phyloP scores from a whole-genome alignment of 192 early-diverging fungal species.

The Funneliformis mosseae region DNA sequence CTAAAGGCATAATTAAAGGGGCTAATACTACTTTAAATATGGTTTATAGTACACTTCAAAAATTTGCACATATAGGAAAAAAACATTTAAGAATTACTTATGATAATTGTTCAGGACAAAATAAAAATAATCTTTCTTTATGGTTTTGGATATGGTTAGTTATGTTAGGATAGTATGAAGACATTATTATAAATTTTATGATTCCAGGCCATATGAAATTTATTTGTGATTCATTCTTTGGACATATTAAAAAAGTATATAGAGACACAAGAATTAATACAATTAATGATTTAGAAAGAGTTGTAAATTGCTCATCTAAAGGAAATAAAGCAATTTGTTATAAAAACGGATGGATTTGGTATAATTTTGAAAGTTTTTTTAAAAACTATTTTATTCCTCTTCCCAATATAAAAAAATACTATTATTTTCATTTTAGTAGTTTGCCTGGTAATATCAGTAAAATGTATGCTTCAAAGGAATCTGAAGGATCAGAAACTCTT shows the following conservation, averaged over 20 bases:
- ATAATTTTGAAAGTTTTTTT: not conserved
- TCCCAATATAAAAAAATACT: not conserved
- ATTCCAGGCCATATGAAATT: not conserved
- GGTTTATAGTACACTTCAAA: not conserved
- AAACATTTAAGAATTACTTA: conserved; percentile 13
- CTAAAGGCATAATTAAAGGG: not conserved
- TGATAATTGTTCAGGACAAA: conserved; percentile 7
- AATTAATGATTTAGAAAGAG: not conserved
- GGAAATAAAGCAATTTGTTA: not conserved
- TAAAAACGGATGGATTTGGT: not conserved
- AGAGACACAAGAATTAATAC: too few relatives aligned
- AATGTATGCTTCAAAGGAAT: not conserved
- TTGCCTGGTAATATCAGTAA: not conserved
- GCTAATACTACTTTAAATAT: conserved; percentile 11
- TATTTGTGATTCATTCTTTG: conserved; percentile 10
- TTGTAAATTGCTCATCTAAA: not conserved
- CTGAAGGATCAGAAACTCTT: not conserved
- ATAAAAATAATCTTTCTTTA: conserved; percentile 16
- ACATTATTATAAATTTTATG: not conserved
- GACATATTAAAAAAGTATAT: not conserved
- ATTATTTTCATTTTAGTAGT: not conserved
- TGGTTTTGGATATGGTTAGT: not conserved
- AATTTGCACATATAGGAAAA: not conserved
- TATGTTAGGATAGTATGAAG: not conserved
- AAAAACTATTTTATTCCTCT: not conserved